These are phyloP conservation scores for Pyricularia pennisetigena DNA, from an alignment of 2,329 filamentous ascomycete species.

Conservation along the genomic window DNA sequence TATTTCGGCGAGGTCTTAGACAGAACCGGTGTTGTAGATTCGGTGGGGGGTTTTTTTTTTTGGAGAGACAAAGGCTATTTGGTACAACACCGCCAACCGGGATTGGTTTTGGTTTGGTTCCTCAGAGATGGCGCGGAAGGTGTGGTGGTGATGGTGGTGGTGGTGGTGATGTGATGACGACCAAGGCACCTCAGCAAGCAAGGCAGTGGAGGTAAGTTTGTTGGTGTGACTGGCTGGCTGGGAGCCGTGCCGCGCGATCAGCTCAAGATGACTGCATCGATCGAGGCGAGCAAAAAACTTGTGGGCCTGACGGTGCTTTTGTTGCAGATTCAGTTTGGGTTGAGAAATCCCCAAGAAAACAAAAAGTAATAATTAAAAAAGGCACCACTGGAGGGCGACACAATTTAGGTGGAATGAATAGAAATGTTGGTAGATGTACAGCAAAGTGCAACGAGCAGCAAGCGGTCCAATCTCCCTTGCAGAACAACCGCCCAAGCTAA, in stretches of 20 bases:
- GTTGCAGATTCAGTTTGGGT: not conserved
- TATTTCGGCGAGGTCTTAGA: not conserved
- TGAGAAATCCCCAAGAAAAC: too few species aligned
- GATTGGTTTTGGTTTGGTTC: not conserved
- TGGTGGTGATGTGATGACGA: not conserved
- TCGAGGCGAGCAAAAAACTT: not conserved
- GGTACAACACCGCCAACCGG: not conserved
- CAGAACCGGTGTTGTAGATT: not conserved
- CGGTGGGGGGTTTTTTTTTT: not conserved
- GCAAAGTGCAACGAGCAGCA: not conserved
- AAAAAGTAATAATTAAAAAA: not conserved
- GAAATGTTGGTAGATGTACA: not conserved
- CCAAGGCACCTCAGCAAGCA: not conserved
- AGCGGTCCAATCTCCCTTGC: not conserved
- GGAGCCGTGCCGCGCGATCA: constrained; percentile 1
- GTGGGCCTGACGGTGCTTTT: not conserved
- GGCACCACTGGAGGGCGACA: not conserved
- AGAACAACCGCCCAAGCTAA: not conserved
- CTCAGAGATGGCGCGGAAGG: not conserved
- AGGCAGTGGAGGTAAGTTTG: not conserved
- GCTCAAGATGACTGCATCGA: not conserved
- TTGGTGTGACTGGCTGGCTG: not conserved
- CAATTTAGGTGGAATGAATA: not conserved
- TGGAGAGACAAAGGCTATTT: not conserved
- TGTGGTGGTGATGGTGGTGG: too few species aligned